Conservation (phyloP, 805 yeast species). For the Pichia cabralensis region DNA sequence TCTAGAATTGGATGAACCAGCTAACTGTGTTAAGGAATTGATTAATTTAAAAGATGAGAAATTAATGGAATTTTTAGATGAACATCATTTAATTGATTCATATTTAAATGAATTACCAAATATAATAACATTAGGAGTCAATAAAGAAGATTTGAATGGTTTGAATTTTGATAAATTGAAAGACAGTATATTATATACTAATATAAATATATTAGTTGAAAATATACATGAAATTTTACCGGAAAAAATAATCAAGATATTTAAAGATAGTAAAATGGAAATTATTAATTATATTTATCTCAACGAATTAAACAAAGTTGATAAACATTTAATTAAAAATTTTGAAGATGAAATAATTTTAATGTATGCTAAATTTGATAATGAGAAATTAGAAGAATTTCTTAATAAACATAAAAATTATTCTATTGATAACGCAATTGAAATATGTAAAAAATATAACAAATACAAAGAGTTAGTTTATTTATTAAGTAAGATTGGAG, state of each 20-base stretch:
- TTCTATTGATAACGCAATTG: slow-evolving; percentile 61
- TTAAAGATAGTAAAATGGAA: slow-evolving; percentile 34
- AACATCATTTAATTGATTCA: slow-evolving; percentile 50
- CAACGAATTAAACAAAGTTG: slow-evolving; percentile 44
- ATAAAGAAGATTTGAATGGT: slow-evolving; percentile 26
- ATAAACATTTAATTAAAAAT: slow-evolving; percentile 42
- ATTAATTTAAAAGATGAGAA: slow-evolving; percentile 43
- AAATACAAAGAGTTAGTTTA: slow-evolving; percentile 68
- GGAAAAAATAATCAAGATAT: slow-evolving; percentile 34
- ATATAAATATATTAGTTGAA: slow-evolving; percentile 47
- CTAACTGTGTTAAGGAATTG: slow-evolving; percentile 55
- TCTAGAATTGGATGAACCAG: slow-evolving; percentile 46
- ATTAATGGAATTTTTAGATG: slow-evolving; percentile 47
- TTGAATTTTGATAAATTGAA: slow-evolving; percentile 34
- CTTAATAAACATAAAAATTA: slow-evolving; percentile 51
- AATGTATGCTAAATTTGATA: slow-evolving; percentile 55
- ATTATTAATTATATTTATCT: slow-evolving; percentile 56
- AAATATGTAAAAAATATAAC: slow-evolving; percentile 44
- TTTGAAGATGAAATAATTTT: slow-evolving; percentile 61
- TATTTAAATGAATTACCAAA: slow-evolving; percentile 41
- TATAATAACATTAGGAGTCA: slow-evolving; percentile 30
- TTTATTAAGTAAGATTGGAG: slow-evolving; percentile 74
- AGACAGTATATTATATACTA: slow-evolving; percentile 27
- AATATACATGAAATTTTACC: slow-evolving; percentile 61
- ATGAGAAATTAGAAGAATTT: slow-evolving; percentile 46